Base-by-base conservation (phyloP, 345 rosid species). In the Brassica juncea region DNA sequence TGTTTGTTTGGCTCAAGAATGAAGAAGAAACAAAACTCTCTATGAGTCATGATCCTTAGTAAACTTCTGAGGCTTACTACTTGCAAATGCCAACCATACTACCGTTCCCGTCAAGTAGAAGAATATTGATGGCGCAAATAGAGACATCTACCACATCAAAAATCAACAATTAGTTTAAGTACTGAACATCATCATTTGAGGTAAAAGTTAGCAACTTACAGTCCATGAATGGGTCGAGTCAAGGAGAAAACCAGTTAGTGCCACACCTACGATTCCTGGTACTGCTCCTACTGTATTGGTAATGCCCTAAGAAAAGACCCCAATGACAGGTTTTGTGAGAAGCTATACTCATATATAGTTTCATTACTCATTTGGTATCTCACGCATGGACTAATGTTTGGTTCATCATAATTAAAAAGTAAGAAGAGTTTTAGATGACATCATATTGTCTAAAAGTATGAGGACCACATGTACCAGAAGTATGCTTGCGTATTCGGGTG, bases 161-260 rank as follows among this genome's bases (percentile, higher is more conserved):
- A 47, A 12, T 14, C 52, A 44, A 47, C 54, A 47, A 12, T 12
- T 47, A 12, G 6, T 47, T 12, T 10, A 47, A 11, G 21, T 4
- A 21, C 2, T 64, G 28, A 35, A 31, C 63, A 58, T 64, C 64
- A 32, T 3, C 34, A 23, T 2, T 47, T 7, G 14, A 23, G 69
- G 35, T 23, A 1, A 58, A 27, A 27, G 8, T 21, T 70, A 73
- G 60, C 55, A 77, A 86, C 97, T 91, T 92, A 94, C 99, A 79
- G 95, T 90, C 97, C 98, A 94, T 0, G 97, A 91, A 81, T 91
- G 98, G 72, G 97, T 94, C 75, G 93, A 83, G 87, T 94, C 98
- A 1, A 94, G 93, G 74, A 94, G 90, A 80, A 84, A 91, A 67
- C 99, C 97, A 7, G 99, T 92, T 65, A 94, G 86, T n/a, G 95